Conservation (phyloP, 2,329 filamentous ascomycete species). For the Intubia oerlemansii region DNA sequence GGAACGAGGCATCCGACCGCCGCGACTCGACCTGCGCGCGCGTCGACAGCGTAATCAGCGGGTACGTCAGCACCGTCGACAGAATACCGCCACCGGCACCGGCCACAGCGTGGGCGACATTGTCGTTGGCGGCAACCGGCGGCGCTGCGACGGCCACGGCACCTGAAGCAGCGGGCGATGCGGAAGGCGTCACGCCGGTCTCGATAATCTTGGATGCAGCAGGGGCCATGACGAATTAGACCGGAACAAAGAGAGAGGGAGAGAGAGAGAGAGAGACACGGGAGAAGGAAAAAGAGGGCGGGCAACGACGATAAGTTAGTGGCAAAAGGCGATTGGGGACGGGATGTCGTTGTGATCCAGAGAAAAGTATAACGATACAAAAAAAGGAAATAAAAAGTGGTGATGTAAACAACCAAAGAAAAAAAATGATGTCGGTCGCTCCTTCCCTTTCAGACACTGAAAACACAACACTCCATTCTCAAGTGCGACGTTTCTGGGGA, state of each 20-base stretch:
- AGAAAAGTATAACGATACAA: too few relatives aligned
- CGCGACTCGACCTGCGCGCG: conserved; percentile 95
- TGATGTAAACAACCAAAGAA: too few relatives aligned
- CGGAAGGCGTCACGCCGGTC: background rate
- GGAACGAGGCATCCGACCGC: conserved; percentile 67
- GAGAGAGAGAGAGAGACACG: background rate
- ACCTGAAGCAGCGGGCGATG: conserved; percentile 16
- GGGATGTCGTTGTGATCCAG: too few relatives aligned
- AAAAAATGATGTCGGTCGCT: too few relatives aligned
- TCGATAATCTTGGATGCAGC: conserved; percentile 6
- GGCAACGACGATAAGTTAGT: too few relatives aligned
- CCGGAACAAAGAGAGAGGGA: background rate
- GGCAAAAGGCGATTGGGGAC: too few relatives aligned
- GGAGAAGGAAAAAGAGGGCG: background rate
- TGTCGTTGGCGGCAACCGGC: conserved; percentile 88
- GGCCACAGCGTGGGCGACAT: conserved; percentile 85
- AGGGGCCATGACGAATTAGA: conserved; percentile 4
- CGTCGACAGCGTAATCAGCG: conserved; percentile 90
- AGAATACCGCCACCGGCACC: conserved; percentile 84
- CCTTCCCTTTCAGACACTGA: too few relatives aligned
- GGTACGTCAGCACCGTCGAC: conserved; percentile 95
- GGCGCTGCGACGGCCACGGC: conserved; percentile 51
- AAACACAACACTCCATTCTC: too few relatives aligned
- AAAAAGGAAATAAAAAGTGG: too few relatives aligned
- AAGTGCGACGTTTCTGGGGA: too few relatives aligned